These are phyloP conservation scores for Nematodospora valgi DNA, from an alignment of 805 yeast genomes.

Conservation along the genomic window DNA sequence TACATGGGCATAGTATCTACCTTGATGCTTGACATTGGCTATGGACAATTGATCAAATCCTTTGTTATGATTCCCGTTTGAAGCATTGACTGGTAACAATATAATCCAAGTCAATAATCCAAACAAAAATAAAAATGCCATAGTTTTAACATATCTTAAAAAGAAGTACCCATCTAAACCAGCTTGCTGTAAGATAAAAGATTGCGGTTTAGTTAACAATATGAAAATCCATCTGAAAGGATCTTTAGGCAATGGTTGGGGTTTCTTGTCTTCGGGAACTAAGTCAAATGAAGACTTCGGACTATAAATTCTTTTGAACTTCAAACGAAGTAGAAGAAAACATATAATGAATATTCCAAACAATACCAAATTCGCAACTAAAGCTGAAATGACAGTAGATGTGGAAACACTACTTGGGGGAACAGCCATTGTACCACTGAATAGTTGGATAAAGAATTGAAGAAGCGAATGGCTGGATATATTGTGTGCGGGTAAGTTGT, in stretches of 20 bases:
- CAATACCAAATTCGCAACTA: constrained; percentile 63
- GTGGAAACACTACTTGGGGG: constrained; percentile 44
- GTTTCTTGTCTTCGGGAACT: constrained; percentile 56
- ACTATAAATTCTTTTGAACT: constrained; percentile 71
- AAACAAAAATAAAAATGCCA: constrained; percentile 44
- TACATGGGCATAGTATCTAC: constrained; percentile 83
- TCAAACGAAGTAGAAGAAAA: constrained; percentile 66
- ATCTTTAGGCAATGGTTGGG: constrained; percentile 71
- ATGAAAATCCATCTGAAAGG: constrained; percentile 67
- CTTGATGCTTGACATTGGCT: constrained; percentile 59
- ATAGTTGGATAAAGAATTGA: too few species aligned
- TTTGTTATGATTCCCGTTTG: constrained; percentile 52
- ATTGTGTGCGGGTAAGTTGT: too few species aligned
- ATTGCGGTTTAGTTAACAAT: constrained; percentile 61
- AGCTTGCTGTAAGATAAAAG: constrained; percentile 77
- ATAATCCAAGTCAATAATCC: constrained; percentile 59
- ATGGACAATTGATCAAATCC: constrained; percentile 80
- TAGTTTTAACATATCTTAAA: constrained; percentile 65
- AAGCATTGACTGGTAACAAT: constrained; percentile 80
- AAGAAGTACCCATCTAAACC: constrained; percentile 96
- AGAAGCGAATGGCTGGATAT: too few species aligned
- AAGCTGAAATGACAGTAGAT: constrained; percentile 68
- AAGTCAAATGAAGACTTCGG: constrained; percentile 72
- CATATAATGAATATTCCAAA: constrained; percentile 58
- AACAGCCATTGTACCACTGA: constrained; percentile 3